phyloP scores from a whole-genome alignment of 352 stramenopile species.

The Pythium myriotylum region DNA sequence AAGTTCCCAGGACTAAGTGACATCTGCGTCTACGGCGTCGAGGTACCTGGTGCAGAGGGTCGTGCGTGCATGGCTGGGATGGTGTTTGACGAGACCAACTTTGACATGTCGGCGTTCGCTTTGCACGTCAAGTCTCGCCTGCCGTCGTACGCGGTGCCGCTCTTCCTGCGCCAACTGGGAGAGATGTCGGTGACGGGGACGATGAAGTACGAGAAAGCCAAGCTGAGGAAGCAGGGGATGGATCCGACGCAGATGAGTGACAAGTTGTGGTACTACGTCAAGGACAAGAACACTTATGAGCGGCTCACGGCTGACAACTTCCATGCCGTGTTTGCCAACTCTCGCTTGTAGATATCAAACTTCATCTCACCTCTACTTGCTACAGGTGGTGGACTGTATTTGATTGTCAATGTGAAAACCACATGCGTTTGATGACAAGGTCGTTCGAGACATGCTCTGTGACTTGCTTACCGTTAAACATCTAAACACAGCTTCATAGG shows the following conservation, averaged over 20 bases:
- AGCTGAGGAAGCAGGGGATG: slow-evolving; percentile 82
- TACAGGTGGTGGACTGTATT: no score
- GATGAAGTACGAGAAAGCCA: slow-evolving; percentile 93
- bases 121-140: slow-evolving; percentile 48
- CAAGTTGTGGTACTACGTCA: slow-evolving; percentile 65
- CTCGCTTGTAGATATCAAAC: not conserved
- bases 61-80: slow-evolving; percentile 85
- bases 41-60: slow-evolving; percentile 75
- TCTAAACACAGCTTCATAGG: no score
- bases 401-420: no score
- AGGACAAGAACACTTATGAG: slow-evolving; percentile 52
- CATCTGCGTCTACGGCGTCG: slow-evolving; percentile 79
- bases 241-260: slow-evolving; percentile 64
- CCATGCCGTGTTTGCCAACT: slow-evolving; percentile 28
- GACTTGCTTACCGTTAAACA: no score
- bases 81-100: slow-evolving; percentile 64
- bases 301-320: slow-evolving; percentile 57
- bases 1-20: slow-evolving; percentile 71
- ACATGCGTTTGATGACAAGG: no score
- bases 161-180: slow-evolving; percentile 81
- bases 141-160: slow-evolving; percentile 74
- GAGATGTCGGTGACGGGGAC: slow-evolving; percentile 86
- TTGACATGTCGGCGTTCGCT: slow-evolving; percentile 63
- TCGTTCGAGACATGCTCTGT: no score
- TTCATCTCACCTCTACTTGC: no score